A percentile compares a stretch with the other conserved stretches of the same genome.
Evolutionary conservation across 2,329 filamentous ascomycete species (phyloP).

Genomic region (Sphaerulina vaccinii): DNA sequence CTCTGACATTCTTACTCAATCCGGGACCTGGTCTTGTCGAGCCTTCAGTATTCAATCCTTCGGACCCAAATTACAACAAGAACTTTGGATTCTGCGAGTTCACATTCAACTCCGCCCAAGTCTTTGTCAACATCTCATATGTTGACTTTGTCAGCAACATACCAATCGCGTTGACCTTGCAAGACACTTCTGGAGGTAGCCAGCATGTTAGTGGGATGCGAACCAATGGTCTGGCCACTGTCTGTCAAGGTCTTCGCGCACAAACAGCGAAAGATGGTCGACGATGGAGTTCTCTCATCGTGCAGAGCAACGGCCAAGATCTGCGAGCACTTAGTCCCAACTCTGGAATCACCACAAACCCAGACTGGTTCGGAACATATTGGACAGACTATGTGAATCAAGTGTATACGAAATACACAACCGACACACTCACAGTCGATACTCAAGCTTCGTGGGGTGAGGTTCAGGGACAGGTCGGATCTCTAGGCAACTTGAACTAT

Average conservation of each 20-base stretch:
- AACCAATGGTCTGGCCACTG: conserved; percentile 54
- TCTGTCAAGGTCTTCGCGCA: conserved; percentile 55
- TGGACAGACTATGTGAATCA: conserved; percentile 53
- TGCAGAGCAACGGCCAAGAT: conserved; percentile 39
- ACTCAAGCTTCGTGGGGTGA: conserved; percentile 61
- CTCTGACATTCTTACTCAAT: conserved; percentile 38
- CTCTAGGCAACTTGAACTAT: conserved; percentile 45
- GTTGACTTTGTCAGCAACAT: conserved; percentile 44
- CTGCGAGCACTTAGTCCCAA: conserved; percentile 48
- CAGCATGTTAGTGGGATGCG: conserved; percentile 60
- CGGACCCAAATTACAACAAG: conserved; percentile 47
- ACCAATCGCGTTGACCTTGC: conserved; percentile 42
- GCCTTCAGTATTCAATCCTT: conserved; percentile 38
- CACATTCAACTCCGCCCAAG: conserved; percentile 47
- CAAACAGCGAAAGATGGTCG: conserved; percentile 58
- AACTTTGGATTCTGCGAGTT: conserved; percentile 50
- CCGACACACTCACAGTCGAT: conserved; percentile 55
- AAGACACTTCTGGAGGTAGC: conserved; percentile 39
- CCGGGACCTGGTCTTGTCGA: conserved; percentile 40
- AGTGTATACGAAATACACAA: conserved; percentile 51
- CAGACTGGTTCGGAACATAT: conserved; percentile 51
- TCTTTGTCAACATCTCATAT: conserved; percentile 48
- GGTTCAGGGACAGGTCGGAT: conserved; percentile 40
- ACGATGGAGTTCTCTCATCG: conserved; percentile 62
- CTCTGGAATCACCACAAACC: conserved; percentile 47